phyloP scores from a whole-genome alignment of 768 basidiomycete species.

The Tubosaeta sp. region DNA sequence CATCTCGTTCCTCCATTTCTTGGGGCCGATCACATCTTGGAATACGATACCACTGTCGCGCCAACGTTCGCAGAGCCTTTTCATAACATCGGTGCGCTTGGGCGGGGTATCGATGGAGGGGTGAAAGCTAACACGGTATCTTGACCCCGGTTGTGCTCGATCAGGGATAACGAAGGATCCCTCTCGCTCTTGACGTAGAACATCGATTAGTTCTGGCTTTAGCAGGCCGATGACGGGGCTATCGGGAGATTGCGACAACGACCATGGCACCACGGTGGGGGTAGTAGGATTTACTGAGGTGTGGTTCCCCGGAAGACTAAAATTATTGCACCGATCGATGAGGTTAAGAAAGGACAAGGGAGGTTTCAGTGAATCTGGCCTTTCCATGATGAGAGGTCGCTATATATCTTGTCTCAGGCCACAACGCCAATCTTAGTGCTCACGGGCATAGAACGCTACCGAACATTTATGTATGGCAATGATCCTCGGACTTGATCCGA shows the following conservation, averaged over 20 bases:
- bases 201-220: constrained; percentile 50
- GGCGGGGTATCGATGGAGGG: constrained; percentile 48
- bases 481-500: too few relatives aligned
- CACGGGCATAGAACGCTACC: too few relatives aligned
- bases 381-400: constrained; percentile 5
- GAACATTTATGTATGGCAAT: too few relatives aligned
- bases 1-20: constrained; percentile 82
- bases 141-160: constrained; percentile 21
- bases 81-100: constrained; percentile 59
- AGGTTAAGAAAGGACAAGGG: constrained; percentile 53
- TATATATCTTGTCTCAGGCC: too few relatives aligned
- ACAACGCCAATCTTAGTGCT: too few relatives aligned
- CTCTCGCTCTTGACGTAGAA: constrained; percentile 44
- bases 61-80: constrained; percentile 71
- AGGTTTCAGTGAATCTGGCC: background rate
- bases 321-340: constrained; percentile 71
- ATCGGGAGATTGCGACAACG: constrained; percentile 44
- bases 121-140: constrained; percentile 44
- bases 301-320: constrained; percentile 35
- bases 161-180: constrained; percentile 44
- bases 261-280: constrained; percentile 48
- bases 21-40: constrained; percentile 60
- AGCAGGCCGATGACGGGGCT: constrained; percentile 62
- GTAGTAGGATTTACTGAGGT: constrained; percentile 19
- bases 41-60: constrained; percentile 56